Conservation (phyloP, 2,329 filamentous ascomycete genomes). For the Westerdykella aurantiaca region DNA sequence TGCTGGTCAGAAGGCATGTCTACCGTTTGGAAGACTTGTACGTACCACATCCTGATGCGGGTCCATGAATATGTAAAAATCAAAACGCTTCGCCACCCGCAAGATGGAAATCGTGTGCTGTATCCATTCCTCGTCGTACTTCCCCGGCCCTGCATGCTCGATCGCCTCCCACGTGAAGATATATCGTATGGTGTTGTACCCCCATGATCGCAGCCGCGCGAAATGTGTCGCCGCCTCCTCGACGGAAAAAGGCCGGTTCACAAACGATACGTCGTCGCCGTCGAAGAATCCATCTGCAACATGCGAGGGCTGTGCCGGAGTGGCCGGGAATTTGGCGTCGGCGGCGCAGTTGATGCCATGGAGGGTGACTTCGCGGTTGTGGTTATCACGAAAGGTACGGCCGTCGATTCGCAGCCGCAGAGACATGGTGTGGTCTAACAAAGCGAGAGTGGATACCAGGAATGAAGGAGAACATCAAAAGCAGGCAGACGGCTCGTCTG, state of each 20-base stretch:
- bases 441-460: conserved; percentile 3
- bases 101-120: conserved; percentile 82
- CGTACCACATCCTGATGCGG: conserved; percentile 93
- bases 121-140: conserved; percentile 92
- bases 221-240: conserved; percentile 85
- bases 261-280: conserved; percentile 85
- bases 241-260: conserved; percentile 74
- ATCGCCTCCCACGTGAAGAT: conserved; percentile 99
- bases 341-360: conserved; percentile 91
- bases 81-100: conserved; percentile 78
- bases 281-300: conserved; percentile 77
- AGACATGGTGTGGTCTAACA: conserved; percentile 52
- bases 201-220: conserved; percentile 74
- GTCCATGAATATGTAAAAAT: conserved; percentile 97
- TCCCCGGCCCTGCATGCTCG: conserved; percentile 82
- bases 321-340: conserved; percentile 82
- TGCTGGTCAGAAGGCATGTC: conserved; percentile 15
- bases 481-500: not conserved
- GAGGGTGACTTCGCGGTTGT: conserved; percentile 79
- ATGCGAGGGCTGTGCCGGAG: conserved; percentile 77
- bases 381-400: conserved; percentile 71
- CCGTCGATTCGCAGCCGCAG: conserved; percentile 80
- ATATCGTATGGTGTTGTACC: conserved; percentile 95
- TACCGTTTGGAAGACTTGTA: conserved; percentile 14
- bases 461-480: conserved; percentile 1